phyloP scores from a whole-genome alignment of 768 basidiomycete species.

The Phaeotremella fagi region DNA sequence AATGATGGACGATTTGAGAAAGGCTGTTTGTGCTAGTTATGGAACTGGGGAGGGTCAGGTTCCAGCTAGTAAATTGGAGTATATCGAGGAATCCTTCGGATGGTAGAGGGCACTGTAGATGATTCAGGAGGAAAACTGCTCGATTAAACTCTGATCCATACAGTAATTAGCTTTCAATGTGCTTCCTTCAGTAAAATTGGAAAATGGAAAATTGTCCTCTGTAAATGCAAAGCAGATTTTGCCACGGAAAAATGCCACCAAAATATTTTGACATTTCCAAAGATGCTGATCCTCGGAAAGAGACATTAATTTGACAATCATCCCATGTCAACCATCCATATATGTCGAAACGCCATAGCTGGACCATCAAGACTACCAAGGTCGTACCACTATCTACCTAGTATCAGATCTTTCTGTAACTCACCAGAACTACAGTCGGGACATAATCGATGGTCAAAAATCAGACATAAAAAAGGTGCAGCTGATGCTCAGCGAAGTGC shows the following conservation, averaged over 20 bases:
- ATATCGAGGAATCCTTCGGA: conserved; percentile 26
- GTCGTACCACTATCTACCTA: not conserved
- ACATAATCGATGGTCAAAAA: conserved; percentile 47
- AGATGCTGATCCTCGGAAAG: too few relatives aligned
- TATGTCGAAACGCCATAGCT: too few relatives aligned
- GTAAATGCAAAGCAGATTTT: too few relatives aligned
- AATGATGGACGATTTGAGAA: conserved; percentile 27
- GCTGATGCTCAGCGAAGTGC: conserved; percentile 35
- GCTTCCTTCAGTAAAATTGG: too few relatives aligned
- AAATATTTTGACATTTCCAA: too few relatives aligned
- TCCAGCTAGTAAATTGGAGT: conserved; percentile 12
- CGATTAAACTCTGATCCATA: too few relatives aligned
- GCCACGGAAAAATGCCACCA: too few relatives aligned
- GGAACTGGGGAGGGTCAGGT: conserved; percentile 16
- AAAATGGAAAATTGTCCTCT: too few relatives aligned
- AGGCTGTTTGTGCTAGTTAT: conserved; percentile 9
- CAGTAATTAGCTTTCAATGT: too few relatives aligned
- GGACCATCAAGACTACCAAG: not conserved
- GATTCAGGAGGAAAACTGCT: too few relatives aligned
- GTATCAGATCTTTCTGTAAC: not conserved
- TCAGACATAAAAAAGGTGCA: conserved; percentile 45
- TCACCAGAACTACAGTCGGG: conserved; percentile 12
- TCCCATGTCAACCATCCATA: too few relatives aligned
- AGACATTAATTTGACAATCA: too few relatives aligned
- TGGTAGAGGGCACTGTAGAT: conserved; percentile 26